Conservation (phyloP, 805 yeast genomes). For the Cyberlindnera lachancei region DNA sequence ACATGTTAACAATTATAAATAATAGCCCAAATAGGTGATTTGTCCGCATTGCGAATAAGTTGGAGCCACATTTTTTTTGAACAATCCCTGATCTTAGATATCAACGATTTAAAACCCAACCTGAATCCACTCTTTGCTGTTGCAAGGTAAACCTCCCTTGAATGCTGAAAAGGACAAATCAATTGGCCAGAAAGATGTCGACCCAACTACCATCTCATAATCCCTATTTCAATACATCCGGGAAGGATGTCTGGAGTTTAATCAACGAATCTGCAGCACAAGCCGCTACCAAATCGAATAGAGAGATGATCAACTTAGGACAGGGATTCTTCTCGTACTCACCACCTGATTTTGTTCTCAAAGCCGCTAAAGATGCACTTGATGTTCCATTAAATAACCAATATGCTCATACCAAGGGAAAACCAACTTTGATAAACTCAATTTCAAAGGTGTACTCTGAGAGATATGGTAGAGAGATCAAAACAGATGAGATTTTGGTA, state of each 20-base stretch:
- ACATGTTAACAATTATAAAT: too few relatives aligned
- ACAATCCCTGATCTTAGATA: too few relatives aligned
- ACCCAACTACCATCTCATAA: slow-evolving; percentile 39
- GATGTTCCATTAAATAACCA: slow-evolving; percentile 75
- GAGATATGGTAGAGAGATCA: slow-evolving; percentile 49
- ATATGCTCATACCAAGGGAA: slow-evolving; percentile 88
- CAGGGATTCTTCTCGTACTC: slow-evolving; percentile 96
- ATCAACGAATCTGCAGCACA: slow-evolving; percentile 93
- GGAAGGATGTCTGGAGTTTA: slow-evolving; percentile 91
- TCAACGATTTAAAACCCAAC: too few relatives aligned
- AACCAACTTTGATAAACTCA: slow-evolving; percentile 65
- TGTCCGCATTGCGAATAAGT: too few relatives aligned
- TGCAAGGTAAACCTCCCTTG: too few relatives aligned
- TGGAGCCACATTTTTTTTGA: too few relatives aligned
- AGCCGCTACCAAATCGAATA: slow-evolving; percentile 56
- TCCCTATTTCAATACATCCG: slow-evolving; percentile 62
- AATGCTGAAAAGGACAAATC: too few relatives aligned
- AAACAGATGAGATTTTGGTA: slow-evolving; percentile 59
- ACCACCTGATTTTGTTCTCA: slow-evolving; percentile 89
- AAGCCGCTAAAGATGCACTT: slow-evolving; percentile 73
- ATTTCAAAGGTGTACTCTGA: slow-evolving; percentile 67
- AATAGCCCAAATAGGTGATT: too few relatives aligned
- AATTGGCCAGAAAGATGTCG: slow-evolving; percentile 16
- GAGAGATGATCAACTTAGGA: slow-evolving; percentile 81
- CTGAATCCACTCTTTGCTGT: too few relatives aligned